Percentiles rank a stretch among this genome's conserved stretches.
Evolutionary conservation across 768 basidiomycete species (phyloP).

Genomic region (Calocybe indica): DNA sequence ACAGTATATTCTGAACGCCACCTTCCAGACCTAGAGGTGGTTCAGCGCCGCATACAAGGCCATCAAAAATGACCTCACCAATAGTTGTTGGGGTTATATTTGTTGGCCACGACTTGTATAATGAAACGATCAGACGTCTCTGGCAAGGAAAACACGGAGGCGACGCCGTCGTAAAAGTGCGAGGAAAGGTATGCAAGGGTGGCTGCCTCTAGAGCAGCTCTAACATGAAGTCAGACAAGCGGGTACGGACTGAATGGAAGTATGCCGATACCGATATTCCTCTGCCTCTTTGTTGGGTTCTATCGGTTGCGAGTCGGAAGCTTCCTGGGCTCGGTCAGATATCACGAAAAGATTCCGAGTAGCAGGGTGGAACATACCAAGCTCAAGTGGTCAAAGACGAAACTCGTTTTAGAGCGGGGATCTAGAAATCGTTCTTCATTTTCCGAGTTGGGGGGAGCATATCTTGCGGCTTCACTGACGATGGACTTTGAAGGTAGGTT

Average conservation of each 20-base stretch:
- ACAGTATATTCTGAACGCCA: conserved; percentile 89
- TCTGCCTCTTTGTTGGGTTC: conserved; percentile 64
- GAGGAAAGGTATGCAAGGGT: conserved; percentile 63
- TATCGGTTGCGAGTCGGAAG: conserved; percentile 62
- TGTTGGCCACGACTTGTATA: conserved; percentile 89
- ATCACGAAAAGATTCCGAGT: conserved; percentile 1
- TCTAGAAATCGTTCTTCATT: conserved; percentile 75
- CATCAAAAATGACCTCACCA: conserved; percentile 48
- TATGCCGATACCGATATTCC: conserved; percentile 57
- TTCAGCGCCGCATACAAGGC: conserved; percentile 1
- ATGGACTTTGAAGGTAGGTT: conserved; percentile 51
- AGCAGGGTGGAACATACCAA: conserved; percentile 45
- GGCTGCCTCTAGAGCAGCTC: conserved; percentile 65
- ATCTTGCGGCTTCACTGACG: conserved; percentile 66
- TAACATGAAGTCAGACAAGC: conserved; percentile 19
- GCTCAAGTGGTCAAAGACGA: conserved; percentile 80
- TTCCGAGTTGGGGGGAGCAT: conserved; percentile 33
- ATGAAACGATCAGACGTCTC: conserved; percentile 44
- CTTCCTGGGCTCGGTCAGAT: conserved; percentile 45
- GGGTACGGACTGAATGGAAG: neutral
- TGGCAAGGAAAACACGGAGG: conserved; percentile 59
- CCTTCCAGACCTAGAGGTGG: conserved; percentile 71
- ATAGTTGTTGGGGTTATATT: conserved; percentile 90
- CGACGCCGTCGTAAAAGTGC: conserved; percentile 81
- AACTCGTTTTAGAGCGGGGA: conserved; percentile 72